Evolutionary conservation across 2,329 filamentous ascomycete genomes (phyloP), one percentile per base, ranked within the genome.

Genomic region (Aschersonia sp.): DNA sequence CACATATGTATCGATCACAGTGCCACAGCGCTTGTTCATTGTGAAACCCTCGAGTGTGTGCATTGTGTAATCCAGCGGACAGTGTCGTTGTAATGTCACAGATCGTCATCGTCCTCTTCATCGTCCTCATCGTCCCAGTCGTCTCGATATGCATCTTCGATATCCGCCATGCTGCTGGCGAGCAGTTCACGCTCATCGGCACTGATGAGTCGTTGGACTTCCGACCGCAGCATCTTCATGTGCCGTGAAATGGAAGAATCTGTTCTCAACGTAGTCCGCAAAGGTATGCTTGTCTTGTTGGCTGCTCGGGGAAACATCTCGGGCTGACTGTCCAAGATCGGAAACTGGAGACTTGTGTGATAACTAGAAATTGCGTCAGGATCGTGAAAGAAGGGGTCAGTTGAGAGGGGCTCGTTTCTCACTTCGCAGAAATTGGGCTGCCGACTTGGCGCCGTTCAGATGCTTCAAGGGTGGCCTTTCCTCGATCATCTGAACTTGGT

Each of bases 131-230:
- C 88, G 9, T 80, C 81, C 85, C 87, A 95, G 1, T 88, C 88
- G 51, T 92, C 86, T 55, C 87, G 81, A 61, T 96, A 97, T 51
- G 85, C 85, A 58, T 95, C 89, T 1, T 84, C 83, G 57, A 97
- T 81, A 51, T 85, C 83, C 30, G 84, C 80, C 40, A 98, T 70
- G 9, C 84, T 81, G 59, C 94, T 92, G 44, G 80, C 78, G n/a
- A 97, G 70, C 2, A 73, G 72, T 65, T 98, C 92, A 42, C 91
- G 76, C 58, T 97, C 89, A 51, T 94, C 87, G 3, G 91, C 56
- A 0, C 73, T 71, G 12, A 89, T 71, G 9, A 77, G 72, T 51
- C 81, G 75, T 12, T 75, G 67, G 9, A 84, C 80, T 9, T 84
- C 71, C 29, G 73, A 67, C 54, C 85, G 79, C 31, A 94, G 65